Evolutionary conservation across 352 stramenopile genomes (phyloP).

Genomic region (Phytophthora cactorum): DNA sequence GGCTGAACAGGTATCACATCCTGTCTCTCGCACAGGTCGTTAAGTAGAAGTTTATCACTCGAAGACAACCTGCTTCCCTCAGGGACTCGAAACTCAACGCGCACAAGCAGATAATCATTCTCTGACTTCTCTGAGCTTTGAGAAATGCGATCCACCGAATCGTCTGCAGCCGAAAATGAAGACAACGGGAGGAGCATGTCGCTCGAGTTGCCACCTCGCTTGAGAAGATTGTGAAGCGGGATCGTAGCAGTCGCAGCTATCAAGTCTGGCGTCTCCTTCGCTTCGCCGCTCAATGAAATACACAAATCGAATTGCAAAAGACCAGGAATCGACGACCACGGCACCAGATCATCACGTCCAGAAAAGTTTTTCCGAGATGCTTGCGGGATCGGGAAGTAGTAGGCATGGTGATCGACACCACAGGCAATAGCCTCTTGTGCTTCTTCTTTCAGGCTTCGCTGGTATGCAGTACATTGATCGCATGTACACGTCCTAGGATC

Average conservation of each 20-base stretch:
- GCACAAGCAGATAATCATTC: conserved; percentile 58
- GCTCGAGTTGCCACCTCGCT: conserved; percentile 32
- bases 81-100: conserved; percentile 53
- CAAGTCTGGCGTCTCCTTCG: conserved; percentile 70
- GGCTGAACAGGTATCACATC: conserved; percentile 14
- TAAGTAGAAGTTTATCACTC: conserved; percentile 24
- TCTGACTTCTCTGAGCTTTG: conserved; percentile 26
- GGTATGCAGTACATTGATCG: conserved; percentile 49
- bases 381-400: conserved; percentile 83
- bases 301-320: conserved; percentile 80
- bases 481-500: conserved; percentile 56
- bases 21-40: conserved; percentile 16
- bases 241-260: conserved; percentile 64
- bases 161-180: conserved; percentile 33
- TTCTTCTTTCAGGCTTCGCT: conserved; percentile 20
- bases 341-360: conserved; percentile 74
- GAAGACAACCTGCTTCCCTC: conserved; percentile 23
- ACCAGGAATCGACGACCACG: conserved; percentile 79
- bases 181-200: conserved; percentile 48
- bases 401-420: conserved; percentile 84
- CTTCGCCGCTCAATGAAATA: conserved; percentile 70
- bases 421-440: conserved; percentile 24
- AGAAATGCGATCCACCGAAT: conserved; percentile 2
- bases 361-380: conserved; percentile 80
- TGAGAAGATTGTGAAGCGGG: conserved; percentile 51